Conservation (phyloP, 306 rosid genomes). For the Cercis canadensis region DNA sequence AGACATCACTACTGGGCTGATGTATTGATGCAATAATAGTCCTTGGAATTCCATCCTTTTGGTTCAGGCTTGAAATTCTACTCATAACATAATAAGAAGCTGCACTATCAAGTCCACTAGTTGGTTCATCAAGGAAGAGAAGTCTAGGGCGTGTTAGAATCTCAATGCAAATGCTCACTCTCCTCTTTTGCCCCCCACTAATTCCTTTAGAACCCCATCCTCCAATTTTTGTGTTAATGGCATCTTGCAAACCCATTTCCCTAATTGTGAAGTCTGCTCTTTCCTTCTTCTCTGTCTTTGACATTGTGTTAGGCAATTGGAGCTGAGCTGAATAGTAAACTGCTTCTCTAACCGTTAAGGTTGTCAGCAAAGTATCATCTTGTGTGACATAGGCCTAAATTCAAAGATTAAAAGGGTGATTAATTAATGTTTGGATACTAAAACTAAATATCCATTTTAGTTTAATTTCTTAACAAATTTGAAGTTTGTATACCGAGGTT, state of each 20-base stretch:
- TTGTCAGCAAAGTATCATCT: conserved; percentile 26
- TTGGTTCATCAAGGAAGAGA: conserved; percentile 39
- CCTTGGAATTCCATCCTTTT: conserved; percentile 33
- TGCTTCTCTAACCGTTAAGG: conserved; percentile 40
- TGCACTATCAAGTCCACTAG: conserved; percentile 63
- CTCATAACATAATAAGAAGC: conserved; percentile 65
- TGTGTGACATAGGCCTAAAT: conserved; percentile 40
- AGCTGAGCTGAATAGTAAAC: conserved; percentile 44
- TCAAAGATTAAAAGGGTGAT: too few relatives aligned
- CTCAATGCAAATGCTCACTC: conserved; percentile 42
- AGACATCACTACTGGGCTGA: conserved; percentile 66
- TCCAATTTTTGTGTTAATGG: conserved; percentile 40
- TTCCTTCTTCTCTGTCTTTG: conserved; percentile 36
- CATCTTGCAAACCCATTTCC: conserved; percentile 44
- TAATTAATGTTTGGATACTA: too few relatives aligned
- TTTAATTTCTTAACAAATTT: background rate
- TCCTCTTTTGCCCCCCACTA: conserved; percentile 41
- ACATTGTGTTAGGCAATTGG: conserved; percentile 36
- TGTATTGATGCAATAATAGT: conserved; percentile 61
- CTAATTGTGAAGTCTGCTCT: conserved; percentile 37
- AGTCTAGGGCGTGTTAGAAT: conserved; percentile 29
- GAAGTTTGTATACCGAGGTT: conserved; percentile 14
- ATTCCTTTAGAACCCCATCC: conserved; percentile 38
- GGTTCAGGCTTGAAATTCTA: conserved; percentile 40
- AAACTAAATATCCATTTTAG: too few relatives aligned